A percentile compares a stretch with the other conserved stretches of the same genome.
Evolutionary conservation across 116 monocot genomes (phyloP).

Genomic region (Phalaenopsis hybrid): DNA sequence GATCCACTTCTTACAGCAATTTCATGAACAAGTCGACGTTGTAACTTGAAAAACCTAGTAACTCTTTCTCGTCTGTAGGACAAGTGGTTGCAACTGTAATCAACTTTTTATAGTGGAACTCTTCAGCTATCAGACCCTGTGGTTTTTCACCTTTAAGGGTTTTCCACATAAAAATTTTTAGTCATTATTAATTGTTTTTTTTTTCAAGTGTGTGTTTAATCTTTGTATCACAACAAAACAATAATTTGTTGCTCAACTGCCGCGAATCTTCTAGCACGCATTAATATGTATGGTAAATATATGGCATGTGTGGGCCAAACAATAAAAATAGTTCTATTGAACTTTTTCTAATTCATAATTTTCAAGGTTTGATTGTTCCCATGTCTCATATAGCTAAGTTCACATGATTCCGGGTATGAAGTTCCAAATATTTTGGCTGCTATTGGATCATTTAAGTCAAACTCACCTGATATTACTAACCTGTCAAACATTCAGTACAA

Average conservation of each 20-base stretch:
- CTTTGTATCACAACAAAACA: no score
- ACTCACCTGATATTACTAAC: neutral
- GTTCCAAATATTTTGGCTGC: neutral
- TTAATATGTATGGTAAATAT: neutral
- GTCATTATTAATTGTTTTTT: no score
- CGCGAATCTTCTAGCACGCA: neutral
- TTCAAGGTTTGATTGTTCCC: neutral
- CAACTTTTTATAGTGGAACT: no score
- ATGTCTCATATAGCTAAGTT: neutral
- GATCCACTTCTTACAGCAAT: no score
- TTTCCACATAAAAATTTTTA: no score
- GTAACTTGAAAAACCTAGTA: no score
- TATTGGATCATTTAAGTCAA: neutral
- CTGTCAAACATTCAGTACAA: neutral
- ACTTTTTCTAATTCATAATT: neutral
- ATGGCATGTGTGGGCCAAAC: neutral
- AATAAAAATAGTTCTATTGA: neutral
- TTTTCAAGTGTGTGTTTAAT: neutral
- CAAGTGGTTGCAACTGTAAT: no score
- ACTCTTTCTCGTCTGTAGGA: no score
- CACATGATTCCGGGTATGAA: neutral
- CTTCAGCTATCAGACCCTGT: no score
- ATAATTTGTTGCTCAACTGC: no score
- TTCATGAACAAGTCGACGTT: no score
- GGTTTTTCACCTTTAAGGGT: no score